Evolutionary conservation across 192 early-diverging fungal genomes (phyloP).

Genomic region (Umbelopsis sp.): DNA sequence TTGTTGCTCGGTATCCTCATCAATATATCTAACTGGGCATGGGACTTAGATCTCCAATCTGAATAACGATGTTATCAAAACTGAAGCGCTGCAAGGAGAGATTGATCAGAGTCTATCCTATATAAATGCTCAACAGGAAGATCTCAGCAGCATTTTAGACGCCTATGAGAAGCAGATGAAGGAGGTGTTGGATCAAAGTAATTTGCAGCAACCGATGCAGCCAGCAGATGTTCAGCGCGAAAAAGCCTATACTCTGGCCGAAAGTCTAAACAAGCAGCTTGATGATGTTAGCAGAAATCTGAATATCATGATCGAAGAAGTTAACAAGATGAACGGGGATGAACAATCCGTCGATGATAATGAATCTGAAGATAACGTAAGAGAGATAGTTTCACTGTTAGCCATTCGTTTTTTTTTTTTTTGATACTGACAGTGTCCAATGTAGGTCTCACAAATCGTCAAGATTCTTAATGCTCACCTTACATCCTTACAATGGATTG

Average conservation of each 20-base stretch:
- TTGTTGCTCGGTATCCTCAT: background rate
- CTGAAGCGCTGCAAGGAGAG: constrained; percentile 74
- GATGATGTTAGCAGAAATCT: constrained; percentile 85
- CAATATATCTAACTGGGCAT: background rate
- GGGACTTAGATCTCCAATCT: constrained; percentile 71
- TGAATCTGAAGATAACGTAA: constrained; percentile 41
- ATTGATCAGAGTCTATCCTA: constrained; percentile 87
- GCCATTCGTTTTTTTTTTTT: background rate
- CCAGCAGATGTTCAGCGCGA: constrained; percentile 87
- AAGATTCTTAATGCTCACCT: constrained; percentile 91
- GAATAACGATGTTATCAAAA: constrained; percentile 70
- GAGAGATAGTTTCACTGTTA: constrained; percentile 20
- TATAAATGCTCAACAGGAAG: constrained; percentile 85
- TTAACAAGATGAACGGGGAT: constrained; percentile 66
- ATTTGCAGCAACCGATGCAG: constrained; percentile 47
- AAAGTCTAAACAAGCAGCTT: constrained; percentile 83
- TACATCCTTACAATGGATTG: constrained; percentile 93
- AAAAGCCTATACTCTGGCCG: constrained; percentile 82
- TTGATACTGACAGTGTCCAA: background rate
- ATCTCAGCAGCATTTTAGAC: constrained; percentile 77
- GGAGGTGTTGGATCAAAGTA: constrained; percentile 48
- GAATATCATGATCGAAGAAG: constrained; percentile 80
- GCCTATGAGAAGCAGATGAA: constrained; percentile 77
- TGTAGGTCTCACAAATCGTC: constrained; percentile 72
- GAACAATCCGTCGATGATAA: constrained; percentile 37